Percentiles rank a stretch among this genome's conserved stretches.
Conservation (phyloP, 352 stramenopile species). For the Globisporangium paddicum region DNA sequence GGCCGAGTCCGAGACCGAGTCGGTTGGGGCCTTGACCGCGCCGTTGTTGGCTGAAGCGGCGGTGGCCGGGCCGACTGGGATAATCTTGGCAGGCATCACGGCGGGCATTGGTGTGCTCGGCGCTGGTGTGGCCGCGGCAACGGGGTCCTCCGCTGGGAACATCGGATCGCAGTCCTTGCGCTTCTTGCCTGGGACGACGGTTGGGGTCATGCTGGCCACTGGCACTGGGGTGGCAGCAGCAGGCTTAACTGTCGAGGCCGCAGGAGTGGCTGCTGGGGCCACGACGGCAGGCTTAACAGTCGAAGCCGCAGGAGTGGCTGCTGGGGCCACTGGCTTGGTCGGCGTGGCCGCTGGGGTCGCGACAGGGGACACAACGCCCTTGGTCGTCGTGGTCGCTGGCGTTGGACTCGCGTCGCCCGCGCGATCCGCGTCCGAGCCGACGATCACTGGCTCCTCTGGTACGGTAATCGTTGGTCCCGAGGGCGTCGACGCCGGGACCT, state of each 20-base stretch:
- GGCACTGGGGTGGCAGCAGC: not conserved
- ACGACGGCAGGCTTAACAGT: not conserved
- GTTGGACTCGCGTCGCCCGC: not conserved
- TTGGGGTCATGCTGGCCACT: not conserved
- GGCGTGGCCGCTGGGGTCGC: slow-evolving; percentile 2
- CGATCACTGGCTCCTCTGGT: not conserved
- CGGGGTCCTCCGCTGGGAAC: slow-evolving; percentile 7
- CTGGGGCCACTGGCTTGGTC: not conserved
- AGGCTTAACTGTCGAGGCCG: too few relatives aligned
- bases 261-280: not conserved
- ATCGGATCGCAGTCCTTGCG: slow-evolving; percentile 9
- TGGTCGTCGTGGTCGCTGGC: slow-evolving; percentile 1
- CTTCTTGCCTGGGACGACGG: slow-evolving; percentile 4
- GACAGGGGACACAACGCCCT: not conserved
- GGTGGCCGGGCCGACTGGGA: not conserved
- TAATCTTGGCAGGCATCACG: not conserved
- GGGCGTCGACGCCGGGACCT: not conserved
- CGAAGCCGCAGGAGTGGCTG: not conserved
- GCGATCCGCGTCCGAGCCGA: not conserved
- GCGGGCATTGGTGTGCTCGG: too few relatives aligned
- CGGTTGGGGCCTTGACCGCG: not conserved
- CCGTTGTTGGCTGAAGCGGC: not conserved
- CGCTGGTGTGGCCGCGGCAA: not conserved
- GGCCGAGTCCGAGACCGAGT: not conserved
- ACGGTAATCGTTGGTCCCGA: not conserved